Evolutionary conservation across 2,329 filamentous ascomycete genomes (phyloP).

Genomic region (Paracamarosporium sp.): DNA sequence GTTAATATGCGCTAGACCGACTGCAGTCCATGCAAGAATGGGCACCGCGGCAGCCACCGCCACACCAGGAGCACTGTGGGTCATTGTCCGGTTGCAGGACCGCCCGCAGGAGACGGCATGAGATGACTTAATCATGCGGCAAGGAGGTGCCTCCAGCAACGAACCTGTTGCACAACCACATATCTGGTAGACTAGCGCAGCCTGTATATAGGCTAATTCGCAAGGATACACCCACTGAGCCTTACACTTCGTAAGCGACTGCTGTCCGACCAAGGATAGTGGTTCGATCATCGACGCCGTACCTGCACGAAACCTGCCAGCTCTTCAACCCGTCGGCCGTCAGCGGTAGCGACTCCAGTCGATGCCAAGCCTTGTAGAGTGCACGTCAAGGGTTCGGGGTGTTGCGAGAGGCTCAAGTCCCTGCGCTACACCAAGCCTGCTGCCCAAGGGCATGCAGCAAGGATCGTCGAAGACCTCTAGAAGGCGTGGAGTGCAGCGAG

Average conservation of each 20-base stretch:
- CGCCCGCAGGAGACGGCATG: constrained; percentile 35
- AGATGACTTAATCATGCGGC: constrained; percentile 21
- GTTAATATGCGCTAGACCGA: constrained; percentile 36
- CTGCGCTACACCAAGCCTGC: constrained; percentile 28
- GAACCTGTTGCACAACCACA: constrained; percentile 25
- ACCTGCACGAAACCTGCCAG: constrained; percentile 39
- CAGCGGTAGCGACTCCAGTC: constrained; percentile 31
- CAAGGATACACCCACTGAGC: constrained; percentile 17
- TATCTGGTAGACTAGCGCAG: constrained; percentile 22
- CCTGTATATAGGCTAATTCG: constrained; percentile 39
- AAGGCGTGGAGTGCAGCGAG: constrained; percentile 31
- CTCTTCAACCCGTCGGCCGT: constrained; percentile 23
- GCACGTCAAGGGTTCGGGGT: constrained; percentile 21
- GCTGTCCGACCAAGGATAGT: constrained; percentile 23
- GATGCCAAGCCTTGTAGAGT: constrained; percentile 32
- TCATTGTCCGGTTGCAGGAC: constrained; percentile 31
- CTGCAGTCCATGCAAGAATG: constrained; percentile 4
- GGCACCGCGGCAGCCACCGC: neutral
- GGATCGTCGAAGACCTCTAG: constrained; percentile 23
- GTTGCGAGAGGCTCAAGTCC: constrained; percentile 31
- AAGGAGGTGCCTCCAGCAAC: constrained; percentile 19
- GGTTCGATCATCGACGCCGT: constrained; percentile 31
- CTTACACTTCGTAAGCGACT: constrained; percentile 19
- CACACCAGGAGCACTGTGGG: constrained; percentile 14
- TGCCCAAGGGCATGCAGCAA: constrained; percentile 28